A percentile compares a stretch with the other conserved stretches of the same genome.
Conservation (phyloP, 2,329 filamentous ascomycete genomes). For the Botrytis cinerea region DNA sequence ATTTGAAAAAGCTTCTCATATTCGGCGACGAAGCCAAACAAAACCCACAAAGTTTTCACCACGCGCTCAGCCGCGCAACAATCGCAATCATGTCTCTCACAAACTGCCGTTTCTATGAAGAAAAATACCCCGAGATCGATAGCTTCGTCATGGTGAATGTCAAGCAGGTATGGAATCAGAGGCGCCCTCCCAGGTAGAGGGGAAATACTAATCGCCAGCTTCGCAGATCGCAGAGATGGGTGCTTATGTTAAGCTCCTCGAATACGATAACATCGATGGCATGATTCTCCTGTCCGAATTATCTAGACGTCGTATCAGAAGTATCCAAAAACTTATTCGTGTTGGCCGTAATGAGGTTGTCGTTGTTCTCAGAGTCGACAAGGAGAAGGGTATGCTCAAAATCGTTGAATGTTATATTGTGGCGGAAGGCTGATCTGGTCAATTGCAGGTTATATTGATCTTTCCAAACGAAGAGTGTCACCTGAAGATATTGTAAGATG, state of each 20-base stretch:
- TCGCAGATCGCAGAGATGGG: constrained; percentile 96
- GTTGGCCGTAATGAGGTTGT: constrained; percentile 98
- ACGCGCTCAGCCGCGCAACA: constrained; percentile 32
- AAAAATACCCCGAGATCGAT: constrained; percentile 97
- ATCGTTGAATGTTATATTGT: not conserved
- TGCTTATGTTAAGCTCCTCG: constrained; percentile 97
- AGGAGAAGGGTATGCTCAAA: constrained; percentile 78
- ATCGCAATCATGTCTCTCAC: constrained; percentile 85
- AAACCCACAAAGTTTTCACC: constrained; percentile 15
- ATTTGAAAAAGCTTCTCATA: not conserved
- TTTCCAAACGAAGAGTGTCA: constrained; percentile 96
- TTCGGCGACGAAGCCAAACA: constrained; percentile 21
- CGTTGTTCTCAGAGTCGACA: constrained; percentile 97
- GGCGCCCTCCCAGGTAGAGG: not conserved
- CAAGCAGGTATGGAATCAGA: constrained; percentile 70
- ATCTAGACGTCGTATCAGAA: constrained; percentile 95
- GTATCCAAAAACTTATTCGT: constrained; percentile 98
- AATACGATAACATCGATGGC: constrained; percentile 99
- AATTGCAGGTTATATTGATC: constrained; percentile 82
- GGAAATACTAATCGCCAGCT: constrained; percentile 24
- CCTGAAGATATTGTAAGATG: constrained; percentile 98
- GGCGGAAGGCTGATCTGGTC: not conserved
- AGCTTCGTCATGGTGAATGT: constrained; percentile 99
- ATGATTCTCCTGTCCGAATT: constrained; percentile 99
- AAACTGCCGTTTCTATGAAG: constrained; percentile 96